phyloP scores from a whole-genome alignment of 2,329 filamentous ascomycete species.

The Volutella citrinella region DNA sequence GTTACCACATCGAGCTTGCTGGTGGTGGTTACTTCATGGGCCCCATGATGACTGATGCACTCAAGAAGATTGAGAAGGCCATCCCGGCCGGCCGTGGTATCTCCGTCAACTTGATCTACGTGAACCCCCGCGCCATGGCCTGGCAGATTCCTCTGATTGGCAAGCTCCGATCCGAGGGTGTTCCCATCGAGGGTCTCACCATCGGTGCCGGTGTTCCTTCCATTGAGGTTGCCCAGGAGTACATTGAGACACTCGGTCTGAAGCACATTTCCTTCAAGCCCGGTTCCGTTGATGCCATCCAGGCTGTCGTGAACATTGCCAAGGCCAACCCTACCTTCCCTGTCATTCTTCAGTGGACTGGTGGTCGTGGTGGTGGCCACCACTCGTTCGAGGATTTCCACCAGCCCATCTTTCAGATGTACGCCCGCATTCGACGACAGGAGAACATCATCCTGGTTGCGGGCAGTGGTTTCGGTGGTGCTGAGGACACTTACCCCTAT shows the following conservation, averaged over 20 bases:
- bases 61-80: constrained; percentile 78
- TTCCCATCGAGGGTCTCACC: constrained; percentile 87
- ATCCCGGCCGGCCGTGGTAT: constrained; percentile 87
- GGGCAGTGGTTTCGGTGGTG: constrained; percentile 86
- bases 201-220: constrained; percentile 93
- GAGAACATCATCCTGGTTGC: constrained; percentile 87
- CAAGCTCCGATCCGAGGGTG: constrained; percentile 76
- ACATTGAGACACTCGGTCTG: constrained; percentile 86
- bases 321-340: constrained; percentile 93
- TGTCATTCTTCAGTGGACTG: constrained; percentile 92
- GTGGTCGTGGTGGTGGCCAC: constrained; percentile 88
- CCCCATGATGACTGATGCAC: constrained; percentile 76
- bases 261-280: constrained; percentile 96
- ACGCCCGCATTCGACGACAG: constrained; percentile 78
- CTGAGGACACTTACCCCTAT: constrained; percentile 90
- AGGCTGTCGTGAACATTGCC: constrained; percentile 87
- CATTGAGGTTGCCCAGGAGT: constrained; percentile 88
- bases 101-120: constrained; percentile 86
- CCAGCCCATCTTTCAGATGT: constrained; percentile 87
- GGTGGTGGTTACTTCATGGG: constrained; percentile 88
- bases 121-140: constrained; percentile 82
- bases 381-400: constrained; percentile 97
- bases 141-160: constrained; percentile 89
- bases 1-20: constrained; percentile 89
- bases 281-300: constrained; percentile 82